Base-by-base conservation (phyloP, 2,329 filamentous ascomycete species). In the Ambrosiella xylebori region DNA sequence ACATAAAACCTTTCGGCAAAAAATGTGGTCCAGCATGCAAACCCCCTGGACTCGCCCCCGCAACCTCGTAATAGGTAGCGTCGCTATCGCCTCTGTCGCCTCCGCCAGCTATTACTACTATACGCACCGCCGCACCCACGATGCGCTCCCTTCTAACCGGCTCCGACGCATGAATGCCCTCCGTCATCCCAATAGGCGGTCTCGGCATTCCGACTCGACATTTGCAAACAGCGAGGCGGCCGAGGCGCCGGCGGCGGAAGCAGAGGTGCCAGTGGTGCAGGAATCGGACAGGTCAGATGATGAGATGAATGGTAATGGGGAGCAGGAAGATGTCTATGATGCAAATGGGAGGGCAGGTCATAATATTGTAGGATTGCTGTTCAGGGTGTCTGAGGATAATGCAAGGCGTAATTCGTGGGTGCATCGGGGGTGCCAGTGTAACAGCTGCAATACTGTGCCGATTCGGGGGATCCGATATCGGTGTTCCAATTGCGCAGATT, bases 401-500 rank as follows among this genome's bases (percentile, higher is more conserved):
- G 88, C 90, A 1, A 81, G 84, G 58, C 79, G 87, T 56, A 91
- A 93, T 67, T 86, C 88, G 17, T 95, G 93, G 66, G 85, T 96
- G 19, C 93, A 98, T 68, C 80, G 91, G 11, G 91, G 93, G 11
- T 94, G 95, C 61, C 85, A 85, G 41, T 98, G 93, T 68, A 95
- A 97, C 68, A 82, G 82, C 54, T 98, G 93, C 65, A 86, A 86
- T 58, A 82, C 86, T 65, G 82, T 87, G 54, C 91, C 93, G 11
- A 97, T 98, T 61, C 84, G 88, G 56, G 93, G 93, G 13, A 85
- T 95, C 61, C 81, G 93, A 59, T 98, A 95, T 72, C 85, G 90
- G 61, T 98, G 93, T 70, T 84, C 89, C 64, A 97, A 98, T 71
- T 98, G 93, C 68, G 82, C 87, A 63, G 91, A 98, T 70, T 97